Evolutionary conservation across 2,329 filamentous ascomycete species (phyloP), one percentile per base, ranked within the genome.

Genomic region (Colletotrichum plurivorum): DNA sequence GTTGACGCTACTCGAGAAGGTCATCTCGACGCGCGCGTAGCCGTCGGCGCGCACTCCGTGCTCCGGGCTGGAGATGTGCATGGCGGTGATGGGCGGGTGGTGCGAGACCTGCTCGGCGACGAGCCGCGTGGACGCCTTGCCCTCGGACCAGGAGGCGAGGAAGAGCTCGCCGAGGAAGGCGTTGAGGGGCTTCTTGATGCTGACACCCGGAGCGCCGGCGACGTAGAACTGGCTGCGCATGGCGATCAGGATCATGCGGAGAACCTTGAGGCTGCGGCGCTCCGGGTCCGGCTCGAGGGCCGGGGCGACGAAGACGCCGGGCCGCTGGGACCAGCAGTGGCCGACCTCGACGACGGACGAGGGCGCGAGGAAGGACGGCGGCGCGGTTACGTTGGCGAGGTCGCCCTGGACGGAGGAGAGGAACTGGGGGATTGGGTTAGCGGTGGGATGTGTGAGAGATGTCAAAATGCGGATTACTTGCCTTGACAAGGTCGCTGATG

Each of bases 101-200:
- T 87, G 85, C 72, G 81, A 84, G 69, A 87, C 85, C 74, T 87
- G 85, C 75, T 87, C 85, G 36, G 84, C 79, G 5, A 81, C 75
- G 20, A 82, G 75, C 4, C 73, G 69, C 6, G 76, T 80, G 0
- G 75, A 78, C 13, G 73, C 70, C 12, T 74, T 74, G 22, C 63
- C 51, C 20, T 73, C 58, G 16, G 72, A 77, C 81, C 81, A 84
- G 0, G 75, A 76, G 0, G 81, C 82, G 1, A 87, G 71, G 71
- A 87, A 87, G 1, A 87, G 68, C 74, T 87, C 85, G 16, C 85
- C 85, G 0, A 87, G 77, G 58, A 87, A 87, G 7, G 85, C 84
- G 67, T 87, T 87, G 7, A 87, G 79, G 2, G 85, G 85, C 71
- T 87, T 87, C 75, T 85, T 85, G 75, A 86, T 85, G 69, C 83